These are phyloP conservation scores for Ophiostoma ulmi DNA, from an alignment of 2,329 filamentous ascomycete genomes.

Conservation along the genomic window DNA sequence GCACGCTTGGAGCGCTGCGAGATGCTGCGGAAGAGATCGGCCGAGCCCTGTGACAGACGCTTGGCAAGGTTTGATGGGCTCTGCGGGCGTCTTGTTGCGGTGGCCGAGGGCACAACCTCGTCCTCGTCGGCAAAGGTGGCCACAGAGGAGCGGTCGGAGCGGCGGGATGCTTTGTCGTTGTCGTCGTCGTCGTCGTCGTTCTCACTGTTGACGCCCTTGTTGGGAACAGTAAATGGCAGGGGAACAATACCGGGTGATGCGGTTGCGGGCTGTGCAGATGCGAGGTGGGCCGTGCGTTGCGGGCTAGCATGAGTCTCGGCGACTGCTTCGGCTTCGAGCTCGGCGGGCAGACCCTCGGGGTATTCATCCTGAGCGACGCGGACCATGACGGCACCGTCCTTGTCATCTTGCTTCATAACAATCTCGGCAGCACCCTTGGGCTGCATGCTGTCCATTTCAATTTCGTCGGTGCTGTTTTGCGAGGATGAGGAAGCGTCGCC, in stretches of 20 bases:
- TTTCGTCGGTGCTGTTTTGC: conserved; percentile 26
- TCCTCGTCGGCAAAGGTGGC: conserved; percentile 64
- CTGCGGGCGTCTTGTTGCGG: conserved; percentile 13
- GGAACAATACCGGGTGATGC: conserved; percentile 51
- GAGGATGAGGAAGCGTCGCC: neutral
- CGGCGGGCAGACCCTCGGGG: conserved; percentile 30
- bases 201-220: neutral
- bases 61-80: conserved; percentile 40
- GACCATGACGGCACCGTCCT: conserved; percentile 48
- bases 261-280: neutral
- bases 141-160: conserved; percentile 55
- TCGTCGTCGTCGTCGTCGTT: conserved; percentile 41
- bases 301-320: neutral
- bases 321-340: conserved; percentile 1
- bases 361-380: conserved; percentile 49
- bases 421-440: conserved; percentile 39
- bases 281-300: neutral
- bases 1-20: conserved; percentile 37
- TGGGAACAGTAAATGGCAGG: conserved; percentile 59
- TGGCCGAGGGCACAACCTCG: conserved; percentile 37
- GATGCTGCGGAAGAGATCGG: conserved; percentile 41
- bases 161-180: conserved; percentile 35
- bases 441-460: conserved; percentile 54
- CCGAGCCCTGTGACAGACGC: conserved; percentile 47
- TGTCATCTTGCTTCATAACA: conserved; percentile 39